A percentile compares a stretch with the other conserved stretches of the same genome.
phyloP scores from a whole-genome alignment of 192 early-diverging fungal genomes.

The Coemansia sp. region DNA sequence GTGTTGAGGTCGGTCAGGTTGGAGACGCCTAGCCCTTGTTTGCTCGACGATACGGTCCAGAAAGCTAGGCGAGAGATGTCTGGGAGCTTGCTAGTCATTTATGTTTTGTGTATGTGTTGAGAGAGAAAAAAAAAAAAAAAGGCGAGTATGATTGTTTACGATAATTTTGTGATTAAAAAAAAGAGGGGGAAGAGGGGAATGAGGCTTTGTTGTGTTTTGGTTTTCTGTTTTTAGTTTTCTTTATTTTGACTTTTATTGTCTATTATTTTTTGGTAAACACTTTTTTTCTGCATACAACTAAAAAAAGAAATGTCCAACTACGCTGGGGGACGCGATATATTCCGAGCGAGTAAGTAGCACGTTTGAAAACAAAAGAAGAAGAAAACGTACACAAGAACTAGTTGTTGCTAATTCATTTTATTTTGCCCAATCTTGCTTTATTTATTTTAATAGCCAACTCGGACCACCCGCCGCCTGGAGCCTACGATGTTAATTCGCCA shows the following conservation, averaged over 20 bases:
- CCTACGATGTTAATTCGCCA: conserved; percentile 40
- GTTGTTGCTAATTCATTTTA: not conserved
- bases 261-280: not conserved
- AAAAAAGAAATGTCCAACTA: conserved; percentile 28
- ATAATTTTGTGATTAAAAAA: not conserved
- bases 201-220: conserved; percentile 5
- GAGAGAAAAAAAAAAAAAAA: too few species aligned
- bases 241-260: not conserved
- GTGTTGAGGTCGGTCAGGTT: conserved; percentile 29
- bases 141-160: conserved; percentile 10
- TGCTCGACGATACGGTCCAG: conserved; percentile 42
- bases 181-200: not conserved
- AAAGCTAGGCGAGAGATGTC: conserved; percentile 18
- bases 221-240: conserved; percentile 15
- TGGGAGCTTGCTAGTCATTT: conserved; percentile 5
- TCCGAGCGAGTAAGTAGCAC: conserved; percentile 35
- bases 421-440: not conserved
- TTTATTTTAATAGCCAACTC: conserved; percentile 29
- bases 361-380: not conserved
- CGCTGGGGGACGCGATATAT: conserved; percentile 46
- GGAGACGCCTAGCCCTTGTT: conserved; percentile 28
- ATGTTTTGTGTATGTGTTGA: not conserved
- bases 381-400: not conserved
- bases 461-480: conserved; percentile 45
- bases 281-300: not conserved